phyloP scores from a whole-genome alignment of 495 filamentous ascomycete species.

The Venustampulla echinocandica region DNA sequence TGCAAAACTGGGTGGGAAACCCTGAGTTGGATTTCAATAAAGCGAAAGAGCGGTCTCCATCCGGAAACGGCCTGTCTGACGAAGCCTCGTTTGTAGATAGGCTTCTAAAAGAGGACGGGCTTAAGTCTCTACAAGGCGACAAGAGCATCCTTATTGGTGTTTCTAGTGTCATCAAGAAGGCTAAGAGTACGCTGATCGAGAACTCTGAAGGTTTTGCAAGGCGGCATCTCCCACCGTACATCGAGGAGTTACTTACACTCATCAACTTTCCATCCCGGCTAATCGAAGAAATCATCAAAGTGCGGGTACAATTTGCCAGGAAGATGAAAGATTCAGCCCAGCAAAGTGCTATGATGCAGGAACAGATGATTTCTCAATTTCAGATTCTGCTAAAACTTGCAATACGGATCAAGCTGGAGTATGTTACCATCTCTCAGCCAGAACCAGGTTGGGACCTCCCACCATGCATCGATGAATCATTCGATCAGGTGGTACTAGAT shows the following conservation, averaged over 20 bases:
- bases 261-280: constrained; percentile 95
- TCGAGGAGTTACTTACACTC: constrained; percentile 88
- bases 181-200: constrained; percentile 81
- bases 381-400: constrained; percentile 87
- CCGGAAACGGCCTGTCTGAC: constrained; percentile 63
- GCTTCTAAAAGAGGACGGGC: constrained; percentile 94
- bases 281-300: constrained; percentile 92
- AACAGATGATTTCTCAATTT: constrained; percentile 95
- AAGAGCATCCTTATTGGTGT: constrained; percentile 76
- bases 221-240: constrained; percentile 90
- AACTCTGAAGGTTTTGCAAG: constrained; percentile 81
- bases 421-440: constrained; percentile 71
- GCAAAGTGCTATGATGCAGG: constrained; percentile 81
- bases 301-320: constrained; percentile 83
- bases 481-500: constrained; percentile 90
- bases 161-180: constrained; percentile 78
- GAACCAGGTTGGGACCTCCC: constrained; percentile 93
- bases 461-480: constrained; percentile 92
- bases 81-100: constrained; percentile 90
- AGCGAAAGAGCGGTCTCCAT: constrained; percentile 41
- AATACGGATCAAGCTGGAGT: constrained; percentile 84
- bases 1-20: constrained; percentile 95
- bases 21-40: constrained; percentile 86
- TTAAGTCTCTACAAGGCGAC: constrained; percentile 82
- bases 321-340: constrained; percentile 86